A percentile compares a stretch with the other conserved stretches of the same genome.
These are phyloP conservation scores for Scutellaria galericulata DNA, from an alignment of 257 asterid species.

Conservation along the genomic window DNA sequence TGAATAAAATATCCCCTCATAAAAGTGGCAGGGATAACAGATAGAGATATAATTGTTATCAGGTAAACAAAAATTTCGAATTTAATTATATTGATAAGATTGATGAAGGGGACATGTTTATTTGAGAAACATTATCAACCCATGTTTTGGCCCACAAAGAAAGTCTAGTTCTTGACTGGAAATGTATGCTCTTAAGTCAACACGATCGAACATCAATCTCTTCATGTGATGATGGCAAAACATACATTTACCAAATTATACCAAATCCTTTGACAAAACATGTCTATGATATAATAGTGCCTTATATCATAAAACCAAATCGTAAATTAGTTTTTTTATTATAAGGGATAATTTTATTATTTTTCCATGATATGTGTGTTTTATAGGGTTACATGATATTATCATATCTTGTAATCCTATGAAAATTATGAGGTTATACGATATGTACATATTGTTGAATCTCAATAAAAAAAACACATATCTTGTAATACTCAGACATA, in stretches of 20 bases:
- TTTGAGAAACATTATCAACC: constrained; percentile 11
- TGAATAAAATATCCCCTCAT: neutral
- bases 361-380: no score
- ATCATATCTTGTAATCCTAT: no score
- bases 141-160: constrained; percentile 17
- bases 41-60: neutral
- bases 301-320: no score
- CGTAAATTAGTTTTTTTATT: no score
- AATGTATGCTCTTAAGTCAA: constrained; percentile 18
- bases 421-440: no score
- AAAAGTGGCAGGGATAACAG: neutral
- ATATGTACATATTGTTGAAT: no score
- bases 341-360: no score
- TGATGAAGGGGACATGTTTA: constrained; percentile 31
- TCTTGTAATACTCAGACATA: no score
- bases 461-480: no score
- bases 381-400: no score
- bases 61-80: neutral
- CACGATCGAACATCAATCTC: constrained; percentile 27
- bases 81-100: constrained; percentile 29
- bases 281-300: no score
- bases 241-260: neutral
- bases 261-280: neutral
- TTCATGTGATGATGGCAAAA: neutral
- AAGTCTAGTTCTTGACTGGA: constrained; percentile 22